A percentile compares a stretch with the other conserved stretches of the same genome.
Evolutionary conservation across 140 eudicot genomes (phyloP).

Genomic region (Bidens hawaiensis): DNA sequence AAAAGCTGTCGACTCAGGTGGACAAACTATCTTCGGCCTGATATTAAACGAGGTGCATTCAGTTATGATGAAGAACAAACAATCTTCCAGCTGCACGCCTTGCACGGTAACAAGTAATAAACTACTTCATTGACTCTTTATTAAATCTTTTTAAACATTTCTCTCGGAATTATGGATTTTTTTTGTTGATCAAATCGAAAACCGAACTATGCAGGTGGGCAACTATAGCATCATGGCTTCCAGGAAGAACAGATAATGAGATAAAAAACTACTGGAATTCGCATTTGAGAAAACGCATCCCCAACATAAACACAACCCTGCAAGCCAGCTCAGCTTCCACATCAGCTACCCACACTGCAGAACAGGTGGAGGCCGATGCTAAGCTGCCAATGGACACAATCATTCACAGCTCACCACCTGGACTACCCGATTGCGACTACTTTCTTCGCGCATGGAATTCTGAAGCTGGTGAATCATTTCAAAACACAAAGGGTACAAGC

Average conservation of each 20-base stretch:
- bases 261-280: constrained; percentile 77
- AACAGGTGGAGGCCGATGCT: constrained; percentile 57
- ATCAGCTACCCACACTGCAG: constrained; percentile 45
- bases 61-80: constrained; percentile 57
- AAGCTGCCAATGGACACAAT: constrained; percentile 43
- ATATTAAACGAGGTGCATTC: constrained; percentile 72
- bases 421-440: constrained; percentile 32
- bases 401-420: constrained; percentile 31
- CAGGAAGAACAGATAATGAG: constrained; percentile 89
- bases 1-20: constrained; percentile 88
- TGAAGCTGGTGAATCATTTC: constrained; percentile 59
- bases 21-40: constrained; percentile 81
- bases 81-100: constrained; percentile 52
- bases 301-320: constrained; percentile 16
- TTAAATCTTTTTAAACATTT: neutral
- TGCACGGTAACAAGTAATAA: constrained; percentile 72
- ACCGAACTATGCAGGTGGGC: constrained; percentile 55
- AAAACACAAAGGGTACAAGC: constrained; percentile 21
- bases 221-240: constrained; percentile 64
- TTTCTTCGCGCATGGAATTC: constrained; percentile 74
- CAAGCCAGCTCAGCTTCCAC: constrained; percentile 20
- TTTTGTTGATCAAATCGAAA: constrained; percentile 20
- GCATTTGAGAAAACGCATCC: constrained; percentile 50
- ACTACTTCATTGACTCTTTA: constrained; percentile 2
- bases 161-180: neutral